Evolutionary conservation across 2,329 filamentous ascomycete species (phyloP), one percentile per base, ranked within the genome.

Genomic region (Chaetomium strumarium): DNA sequence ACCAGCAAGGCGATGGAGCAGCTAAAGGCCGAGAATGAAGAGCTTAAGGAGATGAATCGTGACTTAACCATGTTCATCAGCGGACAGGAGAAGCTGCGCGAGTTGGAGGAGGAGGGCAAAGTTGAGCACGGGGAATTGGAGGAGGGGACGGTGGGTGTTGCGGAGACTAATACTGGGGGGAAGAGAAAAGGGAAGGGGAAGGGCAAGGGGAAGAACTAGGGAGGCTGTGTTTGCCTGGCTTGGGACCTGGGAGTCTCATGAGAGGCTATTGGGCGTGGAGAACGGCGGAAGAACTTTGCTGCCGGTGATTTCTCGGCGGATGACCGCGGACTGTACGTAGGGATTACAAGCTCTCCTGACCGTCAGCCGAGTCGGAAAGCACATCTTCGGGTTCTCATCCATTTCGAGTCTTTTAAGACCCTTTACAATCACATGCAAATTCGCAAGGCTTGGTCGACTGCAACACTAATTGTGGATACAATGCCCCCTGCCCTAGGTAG

Each of bases 61-160:
- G 92, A 96, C 66, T 67, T 96, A 66, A 84, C 78, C 46, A 91
- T 95, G 77, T 95, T 92, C 64, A 92, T 96, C 55, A 88, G 83
- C 17, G 86, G 88, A 0, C 83, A 87, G 68, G 84, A 93, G 69
- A 92, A 90, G 69, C 70, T 96, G 61, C 85, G 80, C 71, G 79
- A 85, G 67, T 71, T 90, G 70, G 80, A 82, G 66, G 79, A 78
- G 29, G 78, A 77, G 59, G 83, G 79, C 0, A 67, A 75, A 58
- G 61, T 79, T 33, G 76, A 80, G 52, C 79, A 82, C 31, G 87
- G 86, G n/a, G 88, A 92, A 67, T 68, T 93, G 36, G 81, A 84
- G 59, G 86, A 85, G 47, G 88, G 87, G 0, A 88, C 79, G 49
- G 76, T 84, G n/a, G 82, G 78, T 57, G 75, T 89, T 39, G 80